Percentiles rank a stretch among this genome's conserved stretches.
Conservation (phyloP, 1,139 yeast species). For the Yamadazyma trypodendri region DNA sequence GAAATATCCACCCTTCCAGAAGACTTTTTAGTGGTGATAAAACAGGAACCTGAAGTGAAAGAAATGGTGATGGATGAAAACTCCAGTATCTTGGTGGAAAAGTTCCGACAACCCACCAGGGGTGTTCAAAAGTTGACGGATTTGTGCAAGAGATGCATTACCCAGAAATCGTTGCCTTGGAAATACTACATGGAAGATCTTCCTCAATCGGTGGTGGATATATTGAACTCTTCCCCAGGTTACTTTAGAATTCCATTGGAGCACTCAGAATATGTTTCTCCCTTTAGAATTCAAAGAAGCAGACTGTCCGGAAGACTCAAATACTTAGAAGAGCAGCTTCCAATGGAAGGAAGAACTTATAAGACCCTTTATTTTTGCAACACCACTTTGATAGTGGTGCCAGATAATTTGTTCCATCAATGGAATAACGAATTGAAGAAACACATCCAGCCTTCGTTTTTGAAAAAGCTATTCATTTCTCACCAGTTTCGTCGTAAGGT, state of each 20-base stretch:
- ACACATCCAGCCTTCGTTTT: constrained; percentile 42
- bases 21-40: constrained; percentile 21
- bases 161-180: constrained; percentile 58
- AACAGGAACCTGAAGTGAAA: constrained; percentile 13
- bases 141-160: constrained; percentile 42
- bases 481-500: constrained; percentile 27
- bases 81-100: constrained; percentile 1
- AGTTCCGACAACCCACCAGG: not conserved
- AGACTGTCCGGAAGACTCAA: constrained; percentile 15
- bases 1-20: constrained; percentile 50
- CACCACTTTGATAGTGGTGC: constrained; percentile 60
- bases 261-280: constrained; percentile 21
- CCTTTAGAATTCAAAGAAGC: constrained; percentile 21
- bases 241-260: constrained; percentile 36
- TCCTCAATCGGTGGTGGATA: constrained; percentile 41
- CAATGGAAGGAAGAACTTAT: constrained; percentile 22
- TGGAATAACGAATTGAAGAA: constrained; percentile 61
- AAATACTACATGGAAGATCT: constrained; percentile 40
- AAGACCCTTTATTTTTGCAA: constrained; percentile 42
- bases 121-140: constrained; percentile 27
- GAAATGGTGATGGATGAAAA: constrained; percentile 8
- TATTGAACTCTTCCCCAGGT: constrained; percentile 42
- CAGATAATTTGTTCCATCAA: constrained; percentile 65
- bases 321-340: constrained; percentile 10
- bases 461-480: constrained; percentile 37